Percentiles rank a stretch among this genome's conserved stretches.
phyloP scores from a whole-genome alignment of 345 rosid species.

The Hypericum perforatum region DNA sequence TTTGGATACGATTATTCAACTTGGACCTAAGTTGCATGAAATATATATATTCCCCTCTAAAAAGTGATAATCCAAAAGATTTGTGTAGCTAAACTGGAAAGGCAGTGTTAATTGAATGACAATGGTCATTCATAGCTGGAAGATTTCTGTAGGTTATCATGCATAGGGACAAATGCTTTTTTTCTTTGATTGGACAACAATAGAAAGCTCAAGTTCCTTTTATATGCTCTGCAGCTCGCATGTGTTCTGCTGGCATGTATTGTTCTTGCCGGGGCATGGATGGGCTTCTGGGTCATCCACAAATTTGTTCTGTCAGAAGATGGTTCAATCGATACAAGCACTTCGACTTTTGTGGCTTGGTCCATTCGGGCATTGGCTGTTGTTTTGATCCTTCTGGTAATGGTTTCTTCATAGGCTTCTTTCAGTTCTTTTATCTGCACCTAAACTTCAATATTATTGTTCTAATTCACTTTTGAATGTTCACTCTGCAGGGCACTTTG shows the following conservation, averaged over 20 bases:
- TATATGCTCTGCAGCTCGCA: conserved; percentile 43
- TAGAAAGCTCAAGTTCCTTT: conserved; percentile 5
- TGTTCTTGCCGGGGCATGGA: conserved; percentile 78
- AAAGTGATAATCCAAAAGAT: too few relatives aligned
- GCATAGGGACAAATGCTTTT: too few relatives aligned
- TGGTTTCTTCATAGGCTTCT: background rate
- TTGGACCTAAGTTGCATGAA: too few relatives aligned
- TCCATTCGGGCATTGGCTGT: conserved; percentile 57
- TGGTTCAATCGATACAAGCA: conserved; percentile 67
- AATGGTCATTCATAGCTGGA: too few relatives aligned
- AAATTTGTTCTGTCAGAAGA: conserved; percentile 76
- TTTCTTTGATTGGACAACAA: too few relatives aligned
- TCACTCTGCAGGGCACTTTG: conserved; percentile 55
- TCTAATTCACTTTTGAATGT: background rate
- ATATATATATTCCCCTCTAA: too few relatives aligned
- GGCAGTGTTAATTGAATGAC: too few relatives aligned
- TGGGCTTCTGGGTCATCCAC: conserved; percentile 89
- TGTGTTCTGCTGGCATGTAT: conserved; percentile 62
- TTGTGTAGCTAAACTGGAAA: too few relatives aligned
- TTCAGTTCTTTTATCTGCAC: background rate
- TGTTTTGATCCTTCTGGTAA: conserved; percentile 76
- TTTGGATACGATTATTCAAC: too few relatives aligned
- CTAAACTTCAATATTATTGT: background rate
- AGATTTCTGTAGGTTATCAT: too few relatives aligned
- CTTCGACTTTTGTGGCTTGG: conserved; percentile 72